phyloP scores from a whole-genome alignment of 176 grass and related monocot species.

The Zea luxurians region DNA sequence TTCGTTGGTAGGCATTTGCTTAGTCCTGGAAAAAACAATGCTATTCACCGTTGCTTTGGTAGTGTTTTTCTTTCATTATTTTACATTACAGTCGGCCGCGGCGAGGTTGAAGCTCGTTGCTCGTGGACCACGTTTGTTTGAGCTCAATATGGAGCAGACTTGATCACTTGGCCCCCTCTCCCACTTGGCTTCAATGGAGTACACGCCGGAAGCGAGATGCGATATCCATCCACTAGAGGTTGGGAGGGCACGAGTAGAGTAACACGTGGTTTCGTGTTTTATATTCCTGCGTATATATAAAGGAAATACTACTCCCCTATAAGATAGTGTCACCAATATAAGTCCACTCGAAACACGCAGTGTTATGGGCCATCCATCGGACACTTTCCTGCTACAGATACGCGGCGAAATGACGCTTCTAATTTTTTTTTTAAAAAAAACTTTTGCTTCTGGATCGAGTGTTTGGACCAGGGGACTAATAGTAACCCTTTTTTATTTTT shows the following conservation, averaged over 20 bases:
- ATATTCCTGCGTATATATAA: not conserved
- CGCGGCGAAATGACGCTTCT: not conserved
- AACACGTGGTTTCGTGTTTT: not conserved
- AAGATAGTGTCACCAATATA: not conserved
- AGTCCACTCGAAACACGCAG: not conserved
- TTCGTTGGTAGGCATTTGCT: not conserved
- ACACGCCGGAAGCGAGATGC: not conserved
- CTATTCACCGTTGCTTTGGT: not conserved
- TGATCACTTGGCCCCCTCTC: not conserved
- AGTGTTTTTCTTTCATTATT: not conserved
- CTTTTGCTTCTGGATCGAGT: not conserved
- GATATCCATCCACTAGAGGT: not conserved
- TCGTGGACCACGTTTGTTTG: slow-evolving; percentile 2
- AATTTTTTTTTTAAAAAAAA: too few species aligned
- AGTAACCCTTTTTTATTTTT: too few species aligned
- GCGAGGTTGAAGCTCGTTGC: not conserved
- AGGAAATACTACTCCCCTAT: not conserved
- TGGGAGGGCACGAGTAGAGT: not conserved
- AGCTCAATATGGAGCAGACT: not conserved
- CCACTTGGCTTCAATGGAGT: not conserved
- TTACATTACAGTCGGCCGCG: not conserved
- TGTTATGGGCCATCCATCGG: not conserved
- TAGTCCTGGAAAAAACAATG: not conserved
- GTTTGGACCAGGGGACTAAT: too few species aligned
- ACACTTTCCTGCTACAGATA: not conserved